Evolutionary conservation across 2,329 filamentous ascomycete genomes (phyloP).

Genomic region (Pleoardoris graminearum): DNA sequence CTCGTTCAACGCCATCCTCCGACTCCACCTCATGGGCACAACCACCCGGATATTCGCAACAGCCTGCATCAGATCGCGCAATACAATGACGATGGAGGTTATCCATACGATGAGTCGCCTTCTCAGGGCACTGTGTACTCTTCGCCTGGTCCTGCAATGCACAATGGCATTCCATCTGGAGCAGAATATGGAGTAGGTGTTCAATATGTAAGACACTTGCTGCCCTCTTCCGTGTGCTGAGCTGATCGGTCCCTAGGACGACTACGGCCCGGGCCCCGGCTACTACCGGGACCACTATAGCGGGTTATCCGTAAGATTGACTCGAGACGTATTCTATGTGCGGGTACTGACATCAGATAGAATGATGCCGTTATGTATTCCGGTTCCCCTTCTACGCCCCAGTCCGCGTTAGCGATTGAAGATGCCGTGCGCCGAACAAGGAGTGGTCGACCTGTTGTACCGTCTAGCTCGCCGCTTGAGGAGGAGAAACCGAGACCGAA

Average conservation of each 20-base stretch:
- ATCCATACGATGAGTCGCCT: constrained; percentile 39
- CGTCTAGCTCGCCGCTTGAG: constrained; percentile 30
- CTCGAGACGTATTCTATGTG: background rate
- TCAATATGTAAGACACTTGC: constrained; percentile 36
- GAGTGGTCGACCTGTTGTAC: constrained; percentile 33
- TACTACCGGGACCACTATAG: constrained; percentile 35
- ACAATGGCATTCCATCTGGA: constrained; percentile 32
- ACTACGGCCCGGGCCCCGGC: constrained; percentile 31
- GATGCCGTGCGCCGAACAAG: constrained; percentile 47
- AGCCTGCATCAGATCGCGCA: constrained; percentile 49
- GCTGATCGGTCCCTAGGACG: constrained; percentile 35
- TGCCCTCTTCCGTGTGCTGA: constrained; percentile 9
- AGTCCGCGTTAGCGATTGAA: constrained; percentile 46
- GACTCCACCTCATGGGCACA: constrained; percentile 35
- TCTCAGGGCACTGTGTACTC: constrained; percentile 28
- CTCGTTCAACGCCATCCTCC: constrained; percentile 43
- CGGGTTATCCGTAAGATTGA: constrained; percentile 29
- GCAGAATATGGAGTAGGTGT: constrained; percentile 32
- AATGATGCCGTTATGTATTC: constrained; percentile 33
- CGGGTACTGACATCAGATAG: constrained; percentile 27
- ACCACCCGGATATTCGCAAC: constrained; percentile 37
- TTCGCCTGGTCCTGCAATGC: constrained; percentile 31
- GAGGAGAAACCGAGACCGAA: constrained; percentile 32
- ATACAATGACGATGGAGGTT: constrained; percentile 47
- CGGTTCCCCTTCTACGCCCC: constrained; percentile 49